These are phyloP conservation scores for Clonostachys rosea DNA, from an alignment of 2,329 filamentous ascomycete genomes.

Conservation along the genomic window DNA sequence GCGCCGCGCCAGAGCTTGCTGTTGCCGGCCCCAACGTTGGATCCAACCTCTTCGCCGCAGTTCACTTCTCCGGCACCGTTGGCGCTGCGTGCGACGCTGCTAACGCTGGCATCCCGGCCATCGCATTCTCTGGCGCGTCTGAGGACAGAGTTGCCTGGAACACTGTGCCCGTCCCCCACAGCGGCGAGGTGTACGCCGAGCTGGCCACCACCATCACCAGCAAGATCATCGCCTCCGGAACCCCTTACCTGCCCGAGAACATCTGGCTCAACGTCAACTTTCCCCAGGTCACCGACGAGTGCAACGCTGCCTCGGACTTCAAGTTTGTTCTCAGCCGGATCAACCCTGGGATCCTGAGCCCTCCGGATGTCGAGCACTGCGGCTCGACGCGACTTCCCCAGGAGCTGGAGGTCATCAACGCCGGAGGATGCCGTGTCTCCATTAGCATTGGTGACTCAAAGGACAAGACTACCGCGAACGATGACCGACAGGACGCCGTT, in stretches of 20 bases:
- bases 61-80: conserved; percentile 63
- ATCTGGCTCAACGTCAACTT: conserved; percentile 70
- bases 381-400: conserved; percentile 49
- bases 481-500: conserved; percentile 18
- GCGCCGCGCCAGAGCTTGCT: conserved; percentile 53
- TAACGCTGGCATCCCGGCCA: conserved; percentile 53
- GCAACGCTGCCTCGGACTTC: conserved; percentile 48
- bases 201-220: conserved; percentile 55
- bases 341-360: conserved; percentile 46
- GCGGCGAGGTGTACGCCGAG: conserved; percentile 58
- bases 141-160: conserved; percentile 49
- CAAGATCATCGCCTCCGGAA: conserved; percentile 46
- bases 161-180: conserved; percentile 38
- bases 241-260: conserved; percentile 57
- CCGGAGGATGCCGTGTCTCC: conserved; percentile 53
- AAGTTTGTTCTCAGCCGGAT: conserved; percentile 62
- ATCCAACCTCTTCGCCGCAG: conserved; percentile 49
- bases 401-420: conserved; percentile 47
- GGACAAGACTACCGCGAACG: conserved; percentile 50
- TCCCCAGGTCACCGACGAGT: conserved; percentile 43
- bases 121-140: conserved; percentile 60
- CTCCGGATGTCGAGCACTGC: conserved; percentile 53
- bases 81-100: conserved; percentile 58
- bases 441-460: conserved; percentile 57
- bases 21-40: conserved; percentile 60